Base-by-base conservation (phyloP, 768 basidiomycete genomes). In the Hygrocybe punicea region DNA sequence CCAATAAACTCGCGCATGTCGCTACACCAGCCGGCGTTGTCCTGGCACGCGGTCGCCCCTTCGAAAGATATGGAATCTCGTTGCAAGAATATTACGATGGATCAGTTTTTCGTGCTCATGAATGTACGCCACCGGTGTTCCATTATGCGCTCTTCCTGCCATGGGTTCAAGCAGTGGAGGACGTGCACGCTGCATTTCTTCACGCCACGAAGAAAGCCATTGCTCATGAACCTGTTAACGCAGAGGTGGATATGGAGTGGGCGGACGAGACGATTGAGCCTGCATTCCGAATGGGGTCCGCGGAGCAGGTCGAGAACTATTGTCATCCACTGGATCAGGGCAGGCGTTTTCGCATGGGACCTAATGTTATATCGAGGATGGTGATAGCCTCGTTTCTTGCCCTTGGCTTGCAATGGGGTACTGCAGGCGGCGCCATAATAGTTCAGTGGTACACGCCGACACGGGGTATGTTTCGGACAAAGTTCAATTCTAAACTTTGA, bases 71-170 rank as follows among this genome's bases (percentile, higher is more conserved):
- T 13, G 69, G 65, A 4, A 29, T 29, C 29, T 29, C 29, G 29
- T 29, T 29, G 29, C 29, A 29, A 29, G 29, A 29, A 8, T 29
- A 29, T 29, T 29, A 29, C 29, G 29, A 29, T 29, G 29, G 29
- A 29, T 29, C 29, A 8, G 29, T 29, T 4, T 29, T 29, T 29
- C 29, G 29, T 29, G 29, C 29, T 45, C 64, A 67, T 48, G 49
- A 55, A 14, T 64, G 62, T 46, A 63, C 68, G 1, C 56, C 66
- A 6, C 69, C 71, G 4, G 65, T 70, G 13, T 71, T 63, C 53
- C 70, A 71, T 54, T 72, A 72, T 36, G 64, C 71, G 1, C 68
- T 68, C 14, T 63, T 70, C 33, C 23, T 70, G 6, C 55, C 69
- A 7, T 72, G 70, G 71, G 60, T 59, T 4, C 57, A 69, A 23